These are phyloP conservation scores for Thuja plicata DNA, from an alignment of 83 land plant genomes.

Conservation along the genomic window DNA sequence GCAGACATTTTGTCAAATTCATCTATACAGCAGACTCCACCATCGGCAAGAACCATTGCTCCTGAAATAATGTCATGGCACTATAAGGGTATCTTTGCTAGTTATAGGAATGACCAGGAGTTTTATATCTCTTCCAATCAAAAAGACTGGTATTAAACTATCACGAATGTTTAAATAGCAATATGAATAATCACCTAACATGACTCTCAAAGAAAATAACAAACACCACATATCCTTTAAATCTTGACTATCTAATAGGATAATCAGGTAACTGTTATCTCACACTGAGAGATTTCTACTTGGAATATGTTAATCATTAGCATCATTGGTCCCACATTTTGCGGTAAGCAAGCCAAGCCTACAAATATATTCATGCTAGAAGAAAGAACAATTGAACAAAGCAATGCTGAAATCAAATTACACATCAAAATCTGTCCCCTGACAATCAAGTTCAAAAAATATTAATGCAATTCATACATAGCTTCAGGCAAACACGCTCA, in stretches of 20 bases:
- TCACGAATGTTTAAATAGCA: background rate
- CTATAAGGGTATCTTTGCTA: background rate
- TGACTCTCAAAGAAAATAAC: background rate
- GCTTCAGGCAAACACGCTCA: background rate
- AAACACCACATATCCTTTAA: background rate
- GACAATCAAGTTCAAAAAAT: background rate
- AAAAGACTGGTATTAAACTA: background rate
- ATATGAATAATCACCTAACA: background rate
- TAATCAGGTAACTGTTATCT: background rate
- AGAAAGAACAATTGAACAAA: background rate
- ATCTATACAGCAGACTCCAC: constrained; percentile 95
- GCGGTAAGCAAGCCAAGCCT: background rate
- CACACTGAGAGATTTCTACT: background rate
- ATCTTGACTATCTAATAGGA: background rate
- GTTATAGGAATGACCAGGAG: background rate
- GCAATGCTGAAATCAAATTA: background rate
- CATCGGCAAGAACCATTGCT: constrained; percentile 98
- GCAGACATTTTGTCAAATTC: constrained; percentile 98
- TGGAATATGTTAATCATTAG: background rate
- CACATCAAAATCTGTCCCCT: background rate
- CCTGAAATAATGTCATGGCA: constrained; percentile 38
- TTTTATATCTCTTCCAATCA: background rate
- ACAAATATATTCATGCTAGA: background rate
- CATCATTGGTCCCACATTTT: background rate
- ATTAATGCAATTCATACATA: background rate